Base-by-base conservation (phyloP, 352 stramenopile species). In the Phytophthora pinifolia region DNA sequence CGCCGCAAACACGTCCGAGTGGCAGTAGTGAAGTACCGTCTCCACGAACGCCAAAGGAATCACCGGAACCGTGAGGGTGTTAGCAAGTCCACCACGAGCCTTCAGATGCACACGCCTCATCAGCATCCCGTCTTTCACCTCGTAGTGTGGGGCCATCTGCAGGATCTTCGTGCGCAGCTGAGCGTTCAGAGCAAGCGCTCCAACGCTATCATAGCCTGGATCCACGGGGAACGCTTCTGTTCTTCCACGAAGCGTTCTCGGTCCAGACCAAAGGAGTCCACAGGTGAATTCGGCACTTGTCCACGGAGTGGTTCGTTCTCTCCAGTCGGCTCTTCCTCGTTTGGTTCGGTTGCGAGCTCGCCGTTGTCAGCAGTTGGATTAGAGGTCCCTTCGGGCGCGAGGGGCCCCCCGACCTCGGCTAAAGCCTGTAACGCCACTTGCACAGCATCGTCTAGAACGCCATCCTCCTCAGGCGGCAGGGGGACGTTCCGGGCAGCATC, bases 11-110 rank as follows among this genome's bases (percentile, higher is more conserved):
- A 29, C 25, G 25, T 29, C 25, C 25, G 25, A 29, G 5, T 56
- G 37, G 22, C 48, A 56, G 29, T 36, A 48, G 9, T 48, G 48
- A 9, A 56, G 38, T 0, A 56, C 48, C 1, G 37, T 56, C 4
- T 47, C 48, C 1, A 48, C 14, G 13, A 42, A 56, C 10, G 13
- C 1, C 5, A 25, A 0, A 0, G 48, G 29, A 0, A 56, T 18
- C 3, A 42, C 37, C 4, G 48, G 48, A 6, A 48, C 48, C 3
- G 6, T 37, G 10, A 47, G 1, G 3, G 36, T 34, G 10, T 15
- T 36, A 15, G 48, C 48, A 1, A 9, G 48, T 1, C 49, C 38
- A 0, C 35, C 39, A 2, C 31, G 38, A n/a, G 39, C 38, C 0
- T 29, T 31, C 8, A 57, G n/a, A 2, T 37, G 2, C 15, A 57